Conservation (phyloP, 495 filamentous ascomycete genomes). For the Talaromyces liani region DNA sequence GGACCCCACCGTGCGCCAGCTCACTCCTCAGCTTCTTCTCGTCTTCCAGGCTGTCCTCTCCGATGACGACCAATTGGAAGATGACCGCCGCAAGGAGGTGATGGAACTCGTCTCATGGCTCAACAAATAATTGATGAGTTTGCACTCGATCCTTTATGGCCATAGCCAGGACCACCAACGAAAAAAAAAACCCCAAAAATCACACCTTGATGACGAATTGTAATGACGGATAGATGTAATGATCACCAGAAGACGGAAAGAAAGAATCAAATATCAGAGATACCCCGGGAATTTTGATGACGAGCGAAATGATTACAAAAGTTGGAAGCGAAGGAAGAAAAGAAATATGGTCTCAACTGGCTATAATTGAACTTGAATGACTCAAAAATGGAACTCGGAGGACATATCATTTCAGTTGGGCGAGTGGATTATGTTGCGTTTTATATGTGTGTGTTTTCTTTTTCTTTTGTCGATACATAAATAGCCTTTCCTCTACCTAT, state of each 20-base stretch:
- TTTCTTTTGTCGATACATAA: neutral
- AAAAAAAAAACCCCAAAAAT: neutral
- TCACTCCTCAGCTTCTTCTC: conserved; percentile 71
- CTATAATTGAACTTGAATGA: neutral
- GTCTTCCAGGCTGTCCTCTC: conserved; percentile 75
- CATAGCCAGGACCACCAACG: neutral
- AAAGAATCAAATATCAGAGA: neutral
- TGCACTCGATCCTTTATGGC: neutral
- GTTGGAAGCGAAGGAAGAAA: conserved; percentile 1
- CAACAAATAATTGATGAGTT: conserved; percentile 26
- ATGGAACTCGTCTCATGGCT: conserved; percentile 66
- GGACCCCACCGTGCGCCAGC: conserved; percentile 62
- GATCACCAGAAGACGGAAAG: conserved; percentile 1
- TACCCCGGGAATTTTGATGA: conserved; percentile 9
- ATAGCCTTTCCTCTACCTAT: neutral
- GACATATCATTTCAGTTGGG: conserved; percentile 1
- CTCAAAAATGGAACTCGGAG: neutral
- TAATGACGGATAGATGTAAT: conserved; percentile 7
- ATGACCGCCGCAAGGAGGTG: conserved; percentile 65
- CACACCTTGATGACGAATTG: neutral
- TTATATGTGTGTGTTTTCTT: neutral
- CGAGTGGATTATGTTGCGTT: neutral
- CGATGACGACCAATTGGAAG: conserved; percentile 77
- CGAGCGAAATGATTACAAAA: conserved; percentile 5
- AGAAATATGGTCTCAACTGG: neutral